These are phyloP conservation scores for Cucumis cinereus DNA, from an alignment of 306 rosid species.

Conservation along the genomic window DNA sequence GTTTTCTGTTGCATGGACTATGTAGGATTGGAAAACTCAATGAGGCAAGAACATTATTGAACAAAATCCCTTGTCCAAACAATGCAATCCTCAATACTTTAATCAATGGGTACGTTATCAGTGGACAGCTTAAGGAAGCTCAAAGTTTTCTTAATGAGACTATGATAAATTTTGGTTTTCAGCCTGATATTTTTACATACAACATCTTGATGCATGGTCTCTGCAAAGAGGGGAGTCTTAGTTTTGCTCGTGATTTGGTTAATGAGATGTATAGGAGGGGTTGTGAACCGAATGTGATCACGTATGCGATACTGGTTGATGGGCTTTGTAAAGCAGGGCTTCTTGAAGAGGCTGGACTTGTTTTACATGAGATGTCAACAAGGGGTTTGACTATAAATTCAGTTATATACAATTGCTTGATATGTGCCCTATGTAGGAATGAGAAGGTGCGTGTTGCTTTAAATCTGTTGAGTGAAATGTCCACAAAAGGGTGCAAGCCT, in stretches of 20 bases:
- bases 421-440: conserved; percentile 47
- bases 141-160: conserved; percentile 33
- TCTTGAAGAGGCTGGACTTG: conserved; percentile 40
- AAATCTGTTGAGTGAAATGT: conserved; percentile 44
- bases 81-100: conserved; percentile 50
- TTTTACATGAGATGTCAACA: conserved; percentile 57
- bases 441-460: conserved; percentile 51
- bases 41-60: conserved; percentile 55
- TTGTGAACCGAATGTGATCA: conserved; percentile 59
- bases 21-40: conserved; percentile 60
- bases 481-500: conserved; percentile 67
- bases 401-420: conserved; percentile 72
- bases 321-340: conserved; percentile 61
- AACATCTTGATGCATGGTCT: conserved; percentile 69
- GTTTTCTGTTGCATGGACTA: conserved; percentile 61
- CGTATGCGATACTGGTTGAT: conserved; percentile 65
- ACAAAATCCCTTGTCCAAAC: conserved; percentile 50
- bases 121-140: conserved; percentile 63
- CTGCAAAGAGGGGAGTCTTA: conserved; percentile 57
- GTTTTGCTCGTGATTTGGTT: conserved; percentile 50
- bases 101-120: conserved; percentile 64
- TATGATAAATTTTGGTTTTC: conserved; percentile 43
- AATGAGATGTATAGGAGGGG: conserved; percentile 51
- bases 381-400: conserved; percentile 54
- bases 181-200: conserved; percentile 65